These are phyloP conservation scores for Teunomyces pallodes DNA, from an alignment of 805 yeast genomes.

Conservation along the genomic window DNA sequence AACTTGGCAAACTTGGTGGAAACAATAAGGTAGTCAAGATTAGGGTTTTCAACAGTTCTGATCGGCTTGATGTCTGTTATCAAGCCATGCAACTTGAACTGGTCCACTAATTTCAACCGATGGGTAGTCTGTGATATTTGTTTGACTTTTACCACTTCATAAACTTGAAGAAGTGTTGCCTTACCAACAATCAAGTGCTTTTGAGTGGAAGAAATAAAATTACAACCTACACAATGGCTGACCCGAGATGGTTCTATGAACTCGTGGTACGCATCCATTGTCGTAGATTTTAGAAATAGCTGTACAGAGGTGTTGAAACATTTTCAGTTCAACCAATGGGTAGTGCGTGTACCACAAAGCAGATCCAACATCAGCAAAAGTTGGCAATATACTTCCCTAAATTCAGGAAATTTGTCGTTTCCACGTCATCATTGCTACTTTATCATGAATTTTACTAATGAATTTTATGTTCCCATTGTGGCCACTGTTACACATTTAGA, in stretches of 20 bases:
- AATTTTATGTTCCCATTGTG: not conserved
- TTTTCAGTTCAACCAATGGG: not conserved
- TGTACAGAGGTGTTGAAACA: conserved; percentile 6
- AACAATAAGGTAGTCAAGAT: conserved; percentile 59
- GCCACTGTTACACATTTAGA: not conserved
- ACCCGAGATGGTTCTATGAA: conserved; percentile 75
- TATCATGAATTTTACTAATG: not conserved
- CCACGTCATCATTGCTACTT: not conserved
- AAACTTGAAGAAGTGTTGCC: conserved; percentile 67
- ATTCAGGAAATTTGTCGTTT: not conserved
- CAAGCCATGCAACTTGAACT: conserved; percentile 68
- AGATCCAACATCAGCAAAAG: not conserved
- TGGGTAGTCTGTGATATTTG: conserved; percentile 18
- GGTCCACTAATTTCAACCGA: conserved; percentile 46
- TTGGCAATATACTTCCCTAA: not conserved
- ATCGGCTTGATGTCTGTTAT: conserved; percentile 57
- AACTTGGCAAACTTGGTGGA: conserved; percentile 75
- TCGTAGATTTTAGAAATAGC: conserved; percentile 1
- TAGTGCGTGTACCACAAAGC: not conserved
- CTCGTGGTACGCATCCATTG: conserved; percentile 79
- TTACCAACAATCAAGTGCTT: conserved; percentile 67
- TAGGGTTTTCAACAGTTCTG: conserved; percentile 44
- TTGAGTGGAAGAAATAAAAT: conserved; percentile 42
- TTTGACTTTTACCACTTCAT: conserved; percentile 35
- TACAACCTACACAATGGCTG: conserved; percentile 54